phyloP scores from a whole-genome alignment of 208 protist genomes.

The Polymyxa betae region DNA sequence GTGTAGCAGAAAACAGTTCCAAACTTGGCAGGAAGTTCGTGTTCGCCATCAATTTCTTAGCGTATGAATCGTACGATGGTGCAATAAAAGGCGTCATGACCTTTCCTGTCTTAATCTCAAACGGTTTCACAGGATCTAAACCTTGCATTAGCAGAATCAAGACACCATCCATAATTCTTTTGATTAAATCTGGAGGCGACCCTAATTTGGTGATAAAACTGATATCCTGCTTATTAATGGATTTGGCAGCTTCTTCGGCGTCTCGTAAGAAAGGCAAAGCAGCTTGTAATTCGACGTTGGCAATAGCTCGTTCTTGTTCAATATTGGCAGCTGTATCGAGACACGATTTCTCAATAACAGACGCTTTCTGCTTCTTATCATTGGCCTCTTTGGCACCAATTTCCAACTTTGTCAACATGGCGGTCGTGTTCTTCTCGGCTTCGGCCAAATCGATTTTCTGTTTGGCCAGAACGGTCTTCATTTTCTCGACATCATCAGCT shows the following conservation, averaged over 20 bases:
- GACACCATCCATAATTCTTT: conserved; percentile 96
- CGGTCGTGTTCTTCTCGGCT: conserved; percentile 64
- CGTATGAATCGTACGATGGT: conserved; percentile 53
- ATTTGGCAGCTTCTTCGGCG: conserved; percentile 66
- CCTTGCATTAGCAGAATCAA: conserved; percentile 76
- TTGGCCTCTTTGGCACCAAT: conserved; percentile 66
- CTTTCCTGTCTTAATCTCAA: conserved; percentile 50
- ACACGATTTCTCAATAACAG: conserved; percentile 60
- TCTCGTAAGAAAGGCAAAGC: conserved; percentile 64
- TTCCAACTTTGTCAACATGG: conserved; percentile 64
- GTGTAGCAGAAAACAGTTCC: neutral
- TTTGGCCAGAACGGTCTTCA: conserved; percentile 67
- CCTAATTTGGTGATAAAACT: conserved; percentile 83
- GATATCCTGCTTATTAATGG: conserved; percentile 69
- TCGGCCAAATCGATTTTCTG: conserved; percentile 67
- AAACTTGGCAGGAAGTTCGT: conserved; percentile 50
- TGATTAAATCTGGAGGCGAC: conserved; percentile 92
- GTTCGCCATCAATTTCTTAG: conserved; percentile 53
- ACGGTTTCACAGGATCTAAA: neutral
- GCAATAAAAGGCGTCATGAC: conserved; percentile 52
- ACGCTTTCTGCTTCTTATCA: conserved; percentile 79
- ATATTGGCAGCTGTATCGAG: conserved; percentile 64
- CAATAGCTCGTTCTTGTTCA: conserved; percentile 60
- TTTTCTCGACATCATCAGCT: conserved; percentile 67
- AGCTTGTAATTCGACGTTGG: conserved; percentile 64